Evolutionary conservation across 208 protist genomes (phyloP), one percentile per base, ranked within the genome.

Genomic region (Trypanosoma scelopori): DNA sequence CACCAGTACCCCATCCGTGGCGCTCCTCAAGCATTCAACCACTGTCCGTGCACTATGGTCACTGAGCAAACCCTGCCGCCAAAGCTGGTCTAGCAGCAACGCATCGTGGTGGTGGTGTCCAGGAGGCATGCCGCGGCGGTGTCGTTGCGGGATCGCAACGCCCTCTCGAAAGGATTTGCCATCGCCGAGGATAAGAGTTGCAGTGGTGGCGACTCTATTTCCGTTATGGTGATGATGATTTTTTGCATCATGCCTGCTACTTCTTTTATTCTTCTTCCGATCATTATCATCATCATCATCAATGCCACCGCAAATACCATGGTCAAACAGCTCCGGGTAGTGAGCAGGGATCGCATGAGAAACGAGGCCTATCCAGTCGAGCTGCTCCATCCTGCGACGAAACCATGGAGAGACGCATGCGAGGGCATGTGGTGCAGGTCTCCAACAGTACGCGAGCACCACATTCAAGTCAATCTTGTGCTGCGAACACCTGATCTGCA

Each of bases 311-410:
- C 22, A 41, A 13, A 25, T 52, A 6, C 50, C 16, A 22, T 25
- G 23, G 37, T 61, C 55, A 20, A 55, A 25, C 1, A 59, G 18
- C 22, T 59, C 55, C 6, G 55, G 55, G 55, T 48, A 47, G 25
- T 59, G n/a, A 12, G 30, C 41, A 11, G 59, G 27, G 28, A 65
- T 65, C 5, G 5, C 30, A 0, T 52, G 41, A 11, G 37, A n/a
- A 11, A 69, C 51, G n/a, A 30, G 28, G 1, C 32, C 7, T 6
- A 63, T 37, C 77, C 77, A 82, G 49, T 28, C 28, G 32, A 51
- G 50, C 50, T 82, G 77, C 55, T 82, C 77, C 39, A 55, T 41
- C 5, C 61, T 55, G 7, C 77, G 77, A 0, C 77, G 77, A 16
- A 75, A 48, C n/a, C n/a, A 43, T 2, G 77, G 71, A 13, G 66